phyloP scores from a whole-genome alignment of 345 rosid genomes.

The Gossypium sturtianum region DNA sequence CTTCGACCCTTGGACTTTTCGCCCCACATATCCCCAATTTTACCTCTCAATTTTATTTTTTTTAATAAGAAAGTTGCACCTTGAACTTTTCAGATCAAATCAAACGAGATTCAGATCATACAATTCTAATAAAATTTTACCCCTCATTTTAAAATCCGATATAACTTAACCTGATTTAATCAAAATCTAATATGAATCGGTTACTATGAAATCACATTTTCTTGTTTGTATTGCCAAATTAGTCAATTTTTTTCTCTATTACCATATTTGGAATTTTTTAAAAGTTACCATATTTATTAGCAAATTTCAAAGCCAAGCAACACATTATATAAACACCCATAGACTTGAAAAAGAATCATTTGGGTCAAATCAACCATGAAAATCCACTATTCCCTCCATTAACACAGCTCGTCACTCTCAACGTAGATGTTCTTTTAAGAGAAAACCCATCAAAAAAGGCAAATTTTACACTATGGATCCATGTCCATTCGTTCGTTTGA shows the following conservation, averaged over 20 bases:
- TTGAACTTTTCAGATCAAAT: rapidly evolving
- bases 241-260: background rate
- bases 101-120: rapidly evolving
- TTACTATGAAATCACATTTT: background rate
- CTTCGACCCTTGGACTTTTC: too few species aligned
- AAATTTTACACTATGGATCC: slow-evolving; percentile 57
- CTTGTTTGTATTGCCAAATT: background rate
- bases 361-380: background rate
- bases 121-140: too few species aligned
- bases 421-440: too few species aligned
- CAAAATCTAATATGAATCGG: too few species aligned
- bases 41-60: too few species aligned
- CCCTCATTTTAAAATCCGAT: too few species aligned
- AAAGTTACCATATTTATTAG: background rate
- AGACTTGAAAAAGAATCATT: background rate
- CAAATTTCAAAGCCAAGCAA: background rate
- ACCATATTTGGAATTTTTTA: background rate
- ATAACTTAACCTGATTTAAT: rapidly evolving
- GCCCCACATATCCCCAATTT: rapidly evolving
- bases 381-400: background rate
- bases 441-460: background rate
- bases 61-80: rapidly evolving
- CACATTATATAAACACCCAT: background rate
- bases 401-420: background rate
- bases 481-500: slow-evolving; percentile 79